Base-by-base conservation (phyloP, 805 yeast genomes). In the Metschnikowia peoriensis region DNA sequence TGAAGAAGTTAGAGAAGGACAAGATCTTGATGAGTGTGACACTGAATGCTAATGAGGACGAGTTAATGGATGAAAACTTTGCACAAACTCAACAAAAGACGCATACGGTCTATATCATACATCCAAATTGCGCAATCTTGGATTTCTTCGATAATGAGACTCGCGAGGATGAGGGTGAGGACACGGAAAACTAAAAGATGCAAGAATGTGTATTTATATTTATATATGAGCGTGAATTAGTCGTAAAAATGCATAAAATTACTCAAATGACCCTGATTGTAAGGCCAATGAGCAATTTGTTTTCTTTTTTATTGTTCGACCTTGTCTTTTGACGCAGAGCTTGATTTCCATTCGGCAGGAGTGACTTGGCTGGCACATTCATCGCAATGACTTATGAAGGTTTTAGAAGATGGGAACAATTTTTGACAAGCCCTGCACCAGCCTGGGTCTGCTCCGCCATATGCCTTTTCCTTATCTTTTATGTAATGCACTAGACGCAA, bases 61-160 rank as follows among this genome's bases (percentile, higher is more conserved):
- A 42, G 1, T 38, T 56, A 28, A 54, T 60, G 15, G 60, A 42
- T 10, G 61, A 49, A 11, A 57, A 50, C 29, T 51, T 47, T 37
- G 56, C 49, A 15, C 47, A 52, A 11, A 48, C 47, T 7, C 51
- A 49, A 14, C 53, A 49, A 17, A 44, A 42, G 12, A 52, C 53
- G 7, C 60, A 56, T 39, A 65, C 75, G 9, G 75, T 75, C 35
- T 75, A 74, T 59, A 74, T 75, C 28, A 61, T 75, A 45, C 96
- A 89, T 73, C 97, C 97, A 51, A 89, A 89, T 68, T 87, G 92
- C 71, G 88, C 91, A 15, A 81, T 88, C 53, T 77, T 85, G 58
- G 96, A 88, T 60, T 78, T 80, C 66, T 77, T 81, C 56, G 84
- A 80, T 40, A 56, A 58, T 37, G 59, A 58, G 42, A 49, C 51